Conservation (phyloP, 345 rosid genomes). For the Pistacia integerrima region DNA sequence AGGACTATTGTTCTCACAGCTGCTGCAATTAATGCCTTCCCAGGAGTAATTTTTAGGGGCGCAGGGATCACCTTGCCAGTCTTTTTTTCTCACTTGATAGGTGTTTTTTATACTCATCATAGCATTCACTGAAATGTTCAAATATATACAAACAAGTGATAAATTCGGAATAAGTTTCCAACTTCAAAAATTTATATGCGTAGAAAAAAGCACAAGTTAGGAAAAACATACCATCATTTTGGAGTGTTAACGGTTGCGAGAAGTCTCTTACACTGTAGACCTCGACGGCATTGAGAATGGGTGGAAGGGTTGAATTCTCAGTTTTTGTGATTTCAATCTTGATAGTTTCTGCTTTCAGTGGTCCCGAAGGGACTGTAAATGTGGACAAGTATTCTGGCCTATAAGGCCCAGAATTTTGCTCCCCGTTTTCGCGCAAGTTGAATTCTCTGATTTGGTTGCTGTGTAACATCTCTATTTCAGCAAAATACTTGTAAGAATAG, state of each 20-base stretch:
- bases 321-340: constrained; percentile 13
- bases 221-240: constrained; percentile 37
- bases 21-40: too few species aligned
- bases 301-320: constrained; percentile 35
- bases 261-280: constrained; percentile 33
- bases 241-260: constrained; percentile 29
- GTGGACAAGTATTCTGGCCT: not conserved
- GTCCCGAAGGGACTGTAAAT: too few species aligned
- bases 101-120: too few species aligned
- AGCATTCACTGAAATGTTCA: too few species aligned
- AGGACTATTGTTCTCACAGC: too few species aligned
- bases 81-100: too few species aligned
- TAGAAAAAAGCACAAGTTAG: too few species aligned
- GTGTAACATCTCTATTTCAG: constrained; percentile 32
- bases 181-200: too few species aligned
- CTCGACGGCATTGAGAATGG: constrained; percentile 57
- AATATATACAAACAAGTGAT: too few species aligned
- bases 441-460: constrained; percentile 34
- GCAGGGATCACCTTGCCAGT: too few species aligned
- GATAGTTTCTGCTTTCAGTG: not conserved
- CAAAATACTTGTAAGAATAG: constrained; percentile 40
- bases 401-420: constrained; percentile 25
- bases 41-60: too few species aligned
- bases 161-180: too few species aligned
- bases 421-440: constrained; percentile 26